Evolutionary conservation across 768 basidiomycete genomes (phyloP).

Genomic region (Lactarius evosmus): DNA sequence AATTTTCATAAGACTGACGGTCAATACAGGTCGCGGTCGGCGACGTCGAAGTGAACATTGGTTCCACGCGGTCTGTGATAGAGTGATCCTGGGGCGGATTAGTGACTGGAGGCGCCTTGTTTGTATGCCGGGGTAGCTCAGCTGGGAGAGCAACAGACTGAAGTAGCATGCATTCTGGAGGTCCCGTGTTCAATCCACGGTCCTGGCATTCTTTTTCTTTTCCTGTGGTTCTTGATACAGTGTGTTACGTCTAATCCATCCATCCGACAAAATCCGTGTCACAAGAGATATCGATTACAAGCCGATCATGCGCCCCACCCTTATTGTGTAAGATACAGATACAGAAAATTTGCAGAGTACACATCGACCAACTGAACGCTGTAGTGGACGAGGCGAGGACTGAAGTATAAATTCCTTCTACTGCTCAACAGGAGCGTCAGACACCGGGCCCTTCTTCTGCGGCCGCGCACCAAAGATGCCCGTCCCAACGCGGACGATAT

Average conservation of each 20-base stretch:
- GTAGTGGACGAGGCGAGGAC: background rate
- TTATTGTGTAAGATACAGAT: background rate
- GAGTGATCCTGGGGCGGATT: background rate
- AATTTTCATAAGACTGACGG: background rate
- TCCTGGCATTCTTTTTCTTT: constrained; percentile 51
- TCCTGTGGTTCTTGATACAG: background rate
- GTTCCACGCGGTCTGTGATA: background rate
- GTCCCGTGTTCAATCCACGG: constrained; percentile 80
- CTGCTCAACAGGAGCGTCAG: background rate
- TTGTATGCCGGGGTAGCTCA: constrained; percentile 32
- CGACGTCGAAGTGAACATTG: background rate
- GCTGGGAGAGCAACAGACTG: constrained; percentile 37
- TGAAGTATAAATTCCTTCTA: background rate
- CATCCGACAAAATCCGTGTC: too few relatives aligned
- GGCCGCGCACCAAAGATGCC: constrained; percentile 41
- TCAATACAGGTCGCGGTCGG: background rate
- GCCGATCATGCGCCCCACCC: background rate
- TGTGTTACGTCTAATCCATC: too few relatives aligned
- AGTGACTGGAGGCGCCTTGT: background rate
- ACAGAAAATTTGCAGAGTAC: background rate
- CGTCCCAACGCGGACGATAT: constrained; percentile 88
- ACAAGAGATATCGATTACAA: too few relatives aligned
- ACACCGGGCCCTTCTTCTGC: constrained; percentile 17
- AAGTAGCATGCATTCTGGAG: constrained; percentile 48
- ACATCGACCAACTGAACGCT: background rate